These are phyloP conservation scores for Biscogniauxia marginata DNA, from an alignment of 2,329 filamentous ascomycete species.

Conservation along the genomic window DNA sequence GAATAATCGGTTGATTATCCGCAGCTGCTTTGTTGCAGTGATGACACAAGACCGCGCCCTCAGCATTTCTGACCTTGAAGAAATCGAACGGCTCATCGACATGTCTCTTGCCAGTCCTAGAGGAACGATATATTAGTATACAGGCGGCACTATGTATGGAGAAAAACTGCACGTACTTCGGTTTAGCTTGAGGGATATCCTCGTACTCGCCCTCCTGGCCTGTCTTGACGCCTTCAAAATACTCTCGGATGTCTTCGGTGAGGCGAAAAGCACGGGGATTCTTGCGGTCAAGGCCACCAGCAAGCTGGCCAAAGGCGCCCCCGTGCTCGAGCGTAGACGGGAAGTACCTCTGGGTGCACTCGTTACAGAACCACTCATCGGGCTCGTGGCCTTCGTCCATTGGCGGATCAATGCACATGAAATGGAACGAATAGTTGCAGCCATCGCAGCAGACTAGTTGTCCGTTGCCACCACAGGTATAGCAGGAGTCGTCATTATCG, in stretches of 20 bases:
- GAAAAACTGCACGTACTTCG: conserved; percentile 53
- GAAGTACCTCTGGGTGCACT: conserved; percentile 56
- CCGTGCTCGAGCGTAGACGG: conserved; percentile 45
- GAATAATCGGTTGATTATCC: conserved; percentile 70
- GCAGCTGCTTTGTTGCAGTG: conserved; percentile 67
- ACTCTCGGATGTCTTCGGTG: conserved; percentile 67
- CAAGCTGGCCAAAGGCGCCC: conserved; percentile 61
- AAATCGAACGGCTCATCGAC: conserved; percentile 66
- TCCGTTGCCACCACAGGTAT: conserved; percentile 79
- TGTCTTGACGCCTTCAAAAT: conserved; percentile 77
- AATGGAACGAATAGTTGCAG: conserved; percentile 87
- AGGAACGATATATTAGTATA: conserved; percentile 31
- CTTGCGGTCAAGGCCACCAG: conserved; percentile 63
- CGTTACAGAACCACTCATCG: conserved; percentile 83
- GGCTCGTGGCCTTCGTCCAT: conserved; percentile 62
- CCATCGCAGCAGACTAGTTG: conserved; percentile 91
- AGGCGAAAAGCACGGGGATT: conserved; percentile 73
- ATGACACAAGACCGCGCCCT: conserved; percentile 76
- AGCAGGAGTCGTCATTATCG: conserved; percentile 89
- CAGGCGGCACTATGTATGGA: neutral
- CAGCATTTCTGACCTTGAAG: conserved; percentile 65
- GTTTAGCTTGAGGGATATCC: conserved; percentile 53
- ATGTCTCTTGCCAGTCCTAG: conserved; percentile 48
- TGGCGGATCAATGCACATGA: conserved; percentile 81
- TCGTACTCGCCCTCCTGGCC: conserved; percentile 79